phyloP scores from a whole-genome alignment of 2,329 filamentous ascomycete species.

The Fusarium albidum region DNA sequence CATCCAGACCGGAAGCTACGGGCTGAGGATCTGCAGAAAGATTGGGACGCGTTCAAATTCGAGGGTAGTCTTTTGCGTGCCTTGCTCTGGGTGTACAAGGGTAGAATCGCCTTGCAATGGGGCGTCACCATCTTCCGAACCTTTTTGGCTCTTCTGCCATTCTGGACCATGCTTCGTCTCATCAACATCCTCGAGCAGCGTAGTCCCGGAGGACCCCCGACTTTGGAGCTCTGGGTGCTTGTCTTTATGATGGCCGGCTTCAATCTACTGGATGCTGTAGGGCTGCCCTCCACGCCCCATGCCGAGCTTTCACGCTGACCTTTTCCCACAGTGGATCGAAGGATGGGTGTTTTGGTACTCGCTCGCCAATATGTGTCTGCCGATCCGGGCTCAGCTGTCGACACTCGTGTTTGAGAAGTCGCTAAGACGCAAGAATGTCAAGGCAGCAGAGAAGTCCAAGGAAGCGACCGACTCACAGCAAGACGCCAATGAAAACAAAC shows the following conservation, averaged over 20 bases:
- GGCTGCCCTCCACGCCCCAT: neutral
- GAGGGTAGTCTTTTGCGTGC: slow-evolving; percentile 66
- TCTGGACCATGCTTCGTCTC: slow-evolving; percentile 72
- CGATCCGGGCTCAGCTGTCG: slow-evolving; percentile 74
- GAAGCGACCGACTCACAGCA: slow-evolving; percentile 45
- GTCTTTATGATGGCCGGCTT: slow-evolving; percentile 69
- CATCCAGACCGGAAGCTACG: slow-evolving; percentile 64
- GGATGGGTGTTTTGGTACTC: slow-evolving; percentile 73
- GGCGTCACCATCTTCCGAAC: slow-evolving; percentile 61
- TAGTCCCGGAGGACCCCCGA: slow-evolving; percentile 52
- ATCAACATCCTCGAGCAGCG: slow-evolving; percentile 70
- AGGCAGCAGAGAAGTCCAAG: slow-evolving; percentile 62
- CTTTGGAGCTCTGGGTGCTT: slow-evolving; percentile 70
- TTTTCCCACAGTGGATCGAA: slow-evolving; percentile 62
- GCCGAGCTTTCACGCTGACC: neutral
- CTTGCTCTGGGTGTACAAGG: slow-evolving; percentile 65
- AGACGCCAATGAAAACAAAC: slow-evolving; percentile 56
- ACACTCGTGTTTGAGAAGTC: slow-evolving; percentile 80
- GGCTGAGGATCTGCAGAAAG: slow-evolving; percentile 57
- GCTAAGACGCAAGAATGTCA: slow-evolving; percentile 79
- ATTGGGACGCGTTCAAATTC: slow-evolving; percentile 58
- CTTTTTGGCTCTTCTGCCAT: slow-evolving; percentile 73
- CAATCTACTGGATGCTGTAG: slow-evolving; percentile 61
- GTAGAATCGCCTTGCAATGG: slow-evolving; percentile 66
- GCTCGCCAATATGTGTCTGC: slow-evolving; percentile 68